Evolutionary conservation across 345 rosid species (phyloP), one percentile per base, ranked within the genome.

Genomic region (Camelina neglecta): DNA sequence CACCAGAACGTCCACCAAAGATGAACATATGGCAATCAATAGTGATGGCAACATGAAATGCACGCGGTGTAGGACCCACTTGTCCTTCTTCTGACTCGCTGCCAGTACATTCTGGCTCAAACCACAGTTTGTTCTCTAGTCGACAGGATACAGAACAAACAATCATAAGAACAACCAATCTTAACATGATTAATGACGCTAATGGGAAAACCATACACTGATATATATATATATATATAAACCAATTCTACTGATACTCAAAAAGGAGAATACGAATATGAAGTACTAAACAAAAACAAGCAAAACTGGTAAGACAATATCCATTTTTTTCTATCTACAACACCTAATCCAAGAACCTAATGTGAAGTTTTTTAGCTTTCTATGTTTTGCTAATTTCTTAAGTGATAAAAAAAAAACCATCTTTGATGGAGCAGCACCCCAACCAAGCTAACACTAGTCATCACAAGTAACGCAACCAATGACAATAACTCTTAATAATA

Each of bases 1-100:
- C 63, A 82, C 90, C 85, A 81, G 77, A 84, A 35, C 96, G 88
- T n/a, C 99, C 99, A 67, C 99, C 99, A 82, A 95, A 92, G 81
- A 95, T 81, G 83, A 95, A 92, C 96, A 95, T 92, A 74, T 90
- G 85, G 50, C 98, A 90, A 80, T 95, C 99, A 77, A 95, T 92
- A 55, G 92, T 81, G 77, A 90, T 87, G 56, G 98, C 91, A 83
- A 90, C 86, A 81, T 95, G 99, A 86, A 95, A 95, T 8, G 99
- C 98, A 58, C 98, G 87, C 2, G 97, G 86, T 44, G 83, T 71
- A 39, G 99, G 99, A 77, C 98, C 93, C 11, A 86, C 85, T 84
- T 88, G 87, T 76, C 91, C 99, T 73, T 90, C 86, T 73, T 90
- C 86, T 54, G 93, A 89, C 49, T 84, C 93, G 76, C 87, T 92